These are phyloP conservation scores for Aspergillus phoenicis DNA, from an alignment of 2,329 filamentous ascomycete genomes.

Conservation along the genomic window DNA sequence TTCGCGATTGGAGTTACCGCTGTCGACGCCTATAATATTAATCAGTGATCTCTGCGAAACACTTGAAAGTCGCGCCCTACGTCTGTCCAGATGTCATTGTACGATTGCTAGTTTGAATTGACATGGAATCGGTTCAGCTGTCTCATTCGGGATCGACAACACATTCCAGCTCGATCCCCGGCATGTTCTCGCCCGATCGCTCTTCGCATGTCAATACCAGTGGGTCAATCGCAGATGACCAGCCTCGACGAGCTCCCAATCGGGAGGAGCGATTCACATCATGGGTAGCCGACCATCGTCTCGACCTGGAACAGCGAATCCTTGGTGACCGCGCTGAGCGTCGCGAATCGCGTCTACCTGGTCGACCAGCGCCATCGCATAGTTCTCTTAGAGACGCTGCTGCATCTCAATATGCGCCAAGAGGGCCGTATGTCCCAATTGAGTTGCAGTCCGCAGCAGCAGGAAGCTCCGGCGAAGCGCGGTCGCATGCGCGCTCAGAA, in stretches of 20 bases:
- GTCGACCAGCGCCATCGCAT: slow-evolving; percentile 4
- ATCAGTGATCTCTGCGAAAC: neutral
- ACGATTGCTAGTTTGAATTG: slow-evolving; percentile 11
- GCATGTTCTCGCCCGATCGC: neutral
- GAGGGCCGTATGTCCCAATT: slow-evolving; percentile 8
- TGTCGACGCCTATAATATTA: neutral
- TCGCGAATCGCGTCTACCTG: slow-evolving; percentile 6
- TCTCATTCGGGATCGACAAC: slow-evolving; percentile 17
- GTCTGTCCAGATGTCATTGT: slow-evolving; percentile 17
- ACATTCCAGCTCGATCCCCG: slow-evolving; percentile 12
- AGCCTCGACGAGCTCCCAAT: neutral
- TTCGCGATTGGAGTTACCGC: neutral
- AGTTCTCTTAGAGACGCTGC: neutral
- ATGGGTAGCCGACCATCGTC: neutral
- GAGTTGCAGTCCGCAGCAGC: slow-evolving; percentile 5
- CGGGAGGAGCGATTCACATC: slow-evolving; percentile 5
- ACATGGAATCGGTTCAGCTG: slow-evolving; percentile 20
- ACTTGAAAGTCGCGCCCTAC: neutral
- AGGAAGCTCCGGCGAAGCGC: neutral
- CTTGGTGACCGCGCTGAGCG: slow-evolving; percentile 11
- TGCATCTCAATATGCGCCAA: slow-evolving; percentile 7
- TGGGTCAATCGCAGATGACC: neutral
- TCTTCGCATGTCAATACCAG: slow-evolving; percentile 4
- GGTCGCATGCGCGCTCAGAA: neutral
- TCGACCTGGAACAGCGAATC: slow-evolving; percentile 6